phyloP scores from a whole-genome alignment of 768 basidiomycete genomes.

The Termitomyces sp. region DNA sequence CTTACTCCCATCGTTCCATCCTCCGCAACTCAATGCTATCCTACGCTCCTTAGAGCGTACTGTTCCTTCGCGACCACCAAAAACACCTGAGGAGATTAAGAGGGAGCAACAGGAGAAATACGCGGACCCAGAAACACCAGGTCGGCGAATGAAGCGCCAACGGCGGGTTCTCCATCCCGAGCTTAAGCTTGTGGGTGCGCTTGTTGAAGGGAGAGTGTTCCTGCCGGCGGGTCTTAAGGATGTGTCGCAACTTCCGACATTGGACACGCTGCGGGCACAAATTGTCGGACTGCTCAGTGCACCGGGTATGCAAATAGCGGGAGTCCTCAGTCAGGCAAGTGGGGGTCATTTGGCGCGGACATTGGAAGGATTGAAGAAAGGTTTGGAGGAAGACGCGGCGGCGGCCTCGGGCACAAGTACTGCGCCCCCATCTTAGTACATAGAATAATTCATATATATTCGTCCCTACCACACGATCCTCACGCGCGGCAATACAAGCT shows the following conservation, averaged over 20 bases:
- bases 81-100: constrained; percentile 45
- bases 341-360: constrained; percentile 68
- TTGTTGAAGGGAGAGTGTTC: constrained; percentile 75
- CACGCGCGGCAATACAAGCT: not conserved
- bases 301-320: constrained; percentile 69
- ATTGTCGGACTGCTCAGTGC: constrained; percentile 79
- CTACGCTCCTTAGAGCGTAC: constrained; percentile 62
- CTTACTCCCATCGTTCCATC: constrained; percentile 59
- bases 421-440: constrained; percentile 10
- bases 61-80: constrained; percentile 53
- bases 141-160: constrained; percentile 58
- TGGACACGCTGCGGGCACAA: constrained; percentile 75
- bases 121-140: constrained; percentile 64
- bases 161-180: constrained; percentile 55
- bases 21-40: constrained; percentile 64
- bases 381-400: constrained; percentile 20
- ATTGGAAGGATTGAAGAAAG: constrained; percentile 65
- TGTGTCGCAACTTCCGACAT: constrained; percentile 68
- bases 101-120: constrained; percentile 47
- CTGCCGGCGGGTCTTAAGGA: constrained; percentile 50
- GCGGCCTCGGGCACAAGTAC: constrained; percentile 6
- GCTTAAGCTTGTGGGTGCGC: constrained; percentile 67
- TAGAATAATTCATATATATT: constrained; percentile 2
- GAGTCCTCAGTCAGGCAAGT: constrained; percentile 60
- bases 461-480: not conserved